These are phyloP conservation scores for Meripilus lineatus DNA, from an alignment of 1,284 basidiomycete genomes.

Conservation along the genomic window DNA sequence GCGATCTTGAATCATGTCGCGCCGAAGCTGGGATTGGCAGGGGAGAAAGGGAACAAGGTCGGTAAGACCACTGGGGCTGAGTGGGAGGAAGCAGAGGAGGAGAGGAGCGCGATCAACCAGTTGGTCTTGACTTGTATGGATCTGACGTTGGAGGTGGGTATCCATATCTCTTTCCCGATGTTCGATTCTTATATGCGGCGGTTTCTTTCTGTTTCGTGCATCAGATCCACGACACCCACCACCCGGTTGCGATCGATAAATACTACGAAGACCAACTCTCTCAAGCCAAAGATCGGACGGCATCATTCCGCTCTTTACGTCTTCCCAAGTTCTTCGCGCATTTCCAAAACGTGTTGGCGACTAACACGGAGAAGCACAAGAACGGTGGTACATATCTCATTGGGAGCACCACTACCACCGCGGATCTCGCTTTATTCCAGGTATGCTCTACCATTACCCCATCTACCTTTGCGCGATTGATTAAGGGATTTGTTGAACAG, in stretches of 20 bases:
- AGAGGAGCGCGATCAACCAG: conserved; percentile 32
- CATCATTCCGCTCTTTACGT: conserved; percentile 35
- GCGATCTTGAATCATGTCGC: conserved; percentile 39
- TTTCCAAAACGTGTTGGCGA: conserved; percentile 33
- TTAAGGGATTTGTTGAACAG: conserved; percentile 3
- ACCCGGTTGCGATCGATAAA: conserved; percentile 29
- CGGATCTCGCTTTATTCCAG: conserved; percentile 46
- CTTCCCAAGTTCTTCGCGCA: conserved; percentile 44
- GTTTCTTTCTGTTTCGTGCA: neutral
- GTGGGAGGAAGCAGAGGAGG: conserved; percentile 18
- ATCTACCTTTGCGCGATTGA: neutral
- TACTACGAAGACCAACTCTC: conserved; percentile 50
- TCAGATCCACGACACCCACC: conserved; percentile 30
- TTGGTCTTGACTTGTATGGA: conserved; percentile 40
- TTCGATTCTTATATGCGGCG: conserved; percentile 2
- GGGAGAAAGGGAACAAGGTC: conserved; percentile 19
- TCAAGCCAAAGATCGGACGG: conserved; percentile 24
- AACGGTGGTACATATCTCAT: conserved; percentile 30
- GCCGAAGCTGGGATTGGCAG: conserved; percentile 33
- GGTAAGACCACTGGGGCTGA: conserved; percentile 10
- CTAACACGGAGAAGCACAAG: conserved; percentile 26
- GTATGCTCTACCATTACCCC: conserved; percentile 14
- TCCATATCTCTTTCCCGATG: conserved; percentile 4
- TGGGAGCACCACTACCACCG: conserved; percentile 36
- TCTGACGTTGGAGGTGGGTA: conserved; percentile 34